Evolutionary conservation across 1,284 basidiomycete species (phyloP), one percentile per base, ranked within the genome.

Genomic region (Fistulinella cinereoalba): DNA sequence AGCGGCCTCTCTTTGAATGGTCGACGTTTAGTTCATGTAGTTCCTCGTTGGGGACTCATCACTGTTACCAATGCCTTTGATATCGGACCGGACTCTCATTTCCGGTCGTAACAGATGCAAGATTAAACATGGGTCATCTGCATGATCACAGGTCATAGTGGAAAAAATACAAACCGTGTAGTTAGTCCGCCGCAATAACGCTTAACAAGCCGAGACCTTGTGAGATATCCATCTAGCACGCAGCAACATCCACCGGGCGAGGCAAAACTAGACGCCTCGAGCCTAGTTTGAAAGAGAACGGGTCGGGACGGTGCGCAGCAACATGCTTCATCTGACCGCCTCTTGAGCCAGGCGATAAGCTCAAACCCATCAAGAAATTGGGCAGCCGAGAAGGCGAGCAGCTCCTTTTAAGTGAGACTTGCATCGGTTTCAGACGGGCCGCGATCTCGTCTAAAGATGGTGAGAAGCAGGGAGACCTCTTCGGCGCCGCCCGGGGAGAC

Each of bases 381-480:
- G 74, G 76, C 23, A 80, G 64, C 34, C 72, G 72, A 41, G 62
- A 66, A 42, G 57, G 40, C 41, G 39, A 41, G 13, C 12, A 21
- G 27, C 29, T 21, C 36, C 24, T 38, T 10, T 41, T 31, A 16
- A 21, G 41, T 32, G 37, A 33, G 15, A 4, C 25, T 16, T 41
- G 34, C n/a, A 33, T 37, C 52, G 58, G 46, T 56, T 44, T 47
- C 53, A 88, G 58, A 49, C 75, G 82, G 40, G 83, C 80, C 31
- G 80, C 79, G 54, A 89, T 88, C 61, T 88, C 78, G 55, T 86
- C 85, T 49, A 90, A 76, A 15, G 86, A 88, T 12, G 86, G 85
- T 28, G 81, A 55, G 31, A 64, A 55, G 52, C 66, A 69, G 44
- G 56, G 58, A 50, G 47, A 28, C 29, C 44, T 56, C 43, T 41